Percentiles rank a stretch among this genome's conserved stretches.
These are phyloP conservation scores for Ceratobasidium sp. DNA, from an alignment of 1,284 basidiomycete species.

Conservation along the genomic window DNA sequence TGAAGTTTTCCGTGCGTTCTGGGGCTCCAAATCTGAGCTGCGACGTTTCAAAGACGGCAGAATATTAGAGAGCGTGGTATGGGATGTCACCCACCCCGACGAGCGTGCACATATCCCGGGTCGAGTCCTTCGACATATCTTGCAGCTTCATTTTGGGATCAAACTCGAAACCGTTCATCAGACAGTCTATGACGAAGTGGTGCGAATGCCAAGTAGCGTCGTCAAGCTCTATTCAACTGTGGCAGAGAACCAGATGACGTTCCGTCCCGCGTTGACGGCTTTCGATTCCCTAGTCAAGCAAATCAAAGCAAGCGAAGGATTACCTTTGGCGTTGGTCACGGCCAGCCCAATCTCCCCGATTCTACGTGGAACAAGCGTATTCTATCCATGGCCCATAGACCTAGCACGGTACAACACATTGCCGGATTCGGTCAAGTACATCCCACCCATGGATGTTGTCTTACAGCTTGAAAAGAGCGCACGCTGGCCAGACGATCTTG, in stretches of 20 bases:
- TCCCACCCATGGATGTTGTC: conserved; percentile 79
- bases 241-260: conserved; percentile 32
- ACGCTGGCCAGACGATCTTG: conserved; percentile 95
- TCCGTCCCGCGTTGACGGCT: conserved; percentile 72
- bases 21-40: conserved; percentile 94
- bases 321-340: conserved; percentile 87
- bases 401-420: conserved; percentile 53
- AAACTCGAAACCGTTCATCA: conserved; percentile 63
- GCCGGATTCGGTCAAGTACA: conserved; percentile 71
- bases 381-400: conserved; percentile 76
- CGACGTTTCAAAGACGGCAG: conserved; percentile 98
- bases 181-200: conserved; percentile 72
- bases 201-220: conserved; percentile 69
- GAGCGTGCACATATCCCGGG: conserved; percentile 85
- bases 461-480: conserved; percentile 93
- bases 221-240: conserved; percentile 39
- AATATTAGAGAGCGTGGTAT: conserved; percentile 94
- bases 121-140: conserved; percentile 80
- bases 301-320: conserved; percentile 79
- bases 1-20: conserved; percentile 83
- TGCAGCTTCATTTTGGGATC: conserved; percentile 82
- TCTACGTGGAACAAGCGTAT: conserved; percentile 87
- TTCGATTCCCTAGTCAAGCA: conserved; percentile 86
- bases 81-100: conserved; percentile 80
- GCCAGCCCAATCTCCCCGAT: conserved; percentile 81